Evolutionary conservation across 176 grass and related monocot genomes (phyloP).

Genomic region (Alopecurus myosuroides): DNA sequence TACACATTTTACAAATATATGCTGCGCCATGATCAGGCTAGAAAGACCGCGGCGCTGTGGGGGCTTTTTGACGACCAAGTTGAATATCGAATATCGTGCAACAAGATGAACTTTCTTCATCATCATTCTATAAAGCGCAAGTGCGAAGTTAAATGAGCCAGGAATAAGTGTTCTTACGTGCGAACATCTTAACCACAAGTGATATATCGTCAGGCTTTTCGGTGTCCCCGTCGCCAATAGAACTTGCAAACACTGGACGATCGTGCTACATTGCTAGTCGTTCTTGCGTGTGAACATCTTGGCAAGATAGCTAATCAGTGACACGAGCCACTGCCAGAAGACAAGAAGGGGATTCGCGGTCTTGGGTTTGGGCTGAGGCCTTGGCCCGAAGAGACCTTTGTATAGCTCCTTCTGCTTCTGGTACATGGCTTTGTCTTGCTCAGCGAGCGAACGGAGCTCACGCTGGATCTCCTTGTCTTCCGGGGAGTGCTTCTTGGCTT

Average conservation of each 20-base stretch:
- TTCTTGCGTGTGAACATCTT: constrained; percentile 42
- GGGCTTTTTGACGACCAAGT: not conserved
- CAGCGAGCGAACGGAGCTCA: constrained; percentile 51
- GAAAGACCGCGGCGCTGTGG: not conserved
- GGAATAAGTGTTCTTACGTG: not conserved
- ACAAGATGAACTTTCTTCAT: not conserved
- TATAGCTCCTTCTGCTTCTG: constrained; percentile 88
- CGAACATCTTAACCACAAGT: not conserved
- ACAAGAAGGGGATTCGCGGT: constrained; percentile 37
- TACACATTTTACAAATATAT: not conserved
- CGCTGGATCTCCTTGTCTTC: constrained; percentile 60
- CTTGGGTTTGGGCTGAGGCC: constrained; percentile 56
- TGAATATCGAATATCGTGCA: not conserved
- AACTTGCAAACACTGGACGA: not conserved
- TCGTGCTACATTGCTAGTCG: constrained; percentile 18
- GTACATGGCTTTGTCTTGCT: constrained; percentile 82
- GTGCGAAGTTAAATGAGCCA: not conserved
- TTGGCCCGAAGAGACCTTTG: constrained; percentile 80
- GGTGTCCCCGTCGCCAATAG: not conserved
- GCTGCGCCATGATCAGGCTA: not conserved
- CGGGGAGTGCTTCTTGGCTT: constrained; percentile 64
- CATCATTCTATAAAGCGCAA: not conserved
- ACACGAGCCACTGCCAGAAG: constrained; percentile 72
- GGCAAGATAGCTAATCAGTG: constrained; percentile 35
- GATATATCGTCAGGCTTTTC: not conserved